Base-by-base conservation (phyloP, 305 asterid genomes). In the Andrographis paniculata region DNA sequence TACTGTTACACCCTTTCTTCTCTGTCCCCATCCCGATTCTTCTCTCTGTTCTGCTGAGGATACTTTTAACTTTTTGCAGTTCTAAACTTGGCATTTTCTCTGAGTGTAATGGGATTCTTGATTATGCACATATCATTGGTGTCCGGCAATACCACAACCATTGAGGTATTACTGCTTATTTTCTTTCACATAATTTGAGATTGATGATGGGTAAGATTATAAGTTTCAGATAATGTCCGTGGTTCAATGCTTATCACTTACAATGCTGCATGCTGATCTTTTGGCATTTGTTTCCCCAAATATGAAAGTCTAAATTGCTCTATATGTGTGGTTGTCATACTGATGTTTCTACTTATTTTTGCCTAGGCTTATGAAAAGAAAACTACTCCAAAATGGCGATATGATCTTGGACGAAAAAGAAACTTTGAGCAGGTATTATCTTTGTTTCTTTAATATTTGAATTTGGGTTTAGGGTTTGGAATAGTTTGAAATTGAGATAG, bases 71-170 rank as follows among this genome's bases (percentile, higher is more conserved):
- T 13, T 43, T 52, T 60, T 42, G 55, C 92, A 91, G 96, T 91
- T 35, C 67, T 91, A 59, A 82, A 86, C 58, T 72, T 91, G 66
- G 98, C 96, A 24, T 91, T 91, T 77, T 77, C 98, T 48, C 67
- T 86, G 79, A 91, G 96, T 30, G 96, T 91, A 35, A 58, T 91
- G 83, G 98, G 98, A 42, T 91, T 91, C 67, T 69, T 91, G 59
- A 91, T 91, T 58, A 78, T 91, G 98, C 98, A 91, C 75, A 78
- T 86, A 60, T 78, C 98, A 4, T 46, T 91, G 73, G 98, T 91
- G 54, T 74, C 76, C 40, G 94, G 66, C 62, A 91, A 91, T 61
- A 91, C 98, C 52, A 86, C 98, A 12, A 91, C 98, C 40, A 91
- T 91, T 65, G 96, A 91, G 98, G 98, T 91, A 70, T 50, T 54